phyloP scores from a whole-genome alignment of 306 rosid species.

The Prinsepia uniflora region DNA sequence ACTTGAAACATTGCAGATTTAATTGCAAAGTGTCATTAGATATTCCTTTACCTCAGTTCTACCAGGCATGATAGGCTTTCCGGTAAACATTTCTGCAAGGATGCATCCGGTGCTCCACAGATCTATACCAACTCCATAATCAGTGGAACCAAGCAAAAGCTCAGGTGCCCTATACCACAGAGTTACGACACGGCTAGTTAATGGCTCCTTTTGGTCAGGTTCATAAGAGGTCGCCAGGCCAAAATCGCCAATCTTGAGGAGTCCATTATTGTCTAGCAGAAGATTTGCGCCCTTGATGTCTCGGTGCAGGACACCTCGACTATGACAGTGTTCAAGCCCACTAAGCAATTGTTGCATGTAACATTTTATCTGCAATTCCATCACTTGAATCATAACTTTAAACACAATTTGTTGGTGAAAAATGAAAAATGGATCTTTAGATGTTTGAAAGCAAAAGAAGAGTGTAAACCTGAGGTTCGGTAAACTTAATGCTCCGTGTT shows the following conservation, averaged over 20 bases:
- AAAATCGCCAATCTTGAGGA: conserved; percentile 88
- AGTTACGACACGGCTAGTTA: conserved; percentile 92
- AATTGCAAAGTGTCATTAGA: not conserved
- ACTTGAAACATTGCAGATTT: not conserved
- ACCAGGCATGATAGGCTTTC: conserved; percentile 96
- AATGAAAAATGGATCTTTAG: not conserved
- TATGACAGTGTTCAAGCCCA: conserved; percentile 91
- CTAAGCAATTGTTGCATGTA: conserved; percentile 63
- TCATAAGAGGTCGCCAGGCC: conserved; percentile 75
- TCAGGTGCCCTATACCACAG: conserved; percentile 95
- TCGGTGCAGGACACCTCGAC: conserved; percentile 75
- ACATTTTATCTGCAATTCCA: conserved; percentile 68
- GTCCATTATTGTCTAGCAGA: conserved; percentile 61
- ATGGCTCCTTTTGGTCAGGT: conserved; percentile 54
- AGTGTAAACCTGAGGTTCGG: conserved; percentile 65
- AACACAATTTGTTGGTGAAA: not conserved
- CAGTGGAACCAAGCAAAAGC: conserved; percentile 85
- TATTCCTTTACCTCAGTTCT: conserved; percentile 71
- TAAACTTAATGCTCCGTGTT: conserved; percentile 54
- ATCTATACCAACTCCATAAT: conserved; percentile 73
- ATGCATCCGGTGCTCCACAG: conserved; percentile 94
- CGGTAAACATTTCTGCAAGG: conserved; percentile 69
- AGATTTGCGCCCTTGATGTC: conserved; percentile 97
- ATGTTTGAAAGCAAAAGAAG: not conserved
- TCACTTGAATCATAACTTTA: conserved; percentile 8